Evolutionary conservation across 1,139 yeast species (phyloP), one percentile per base, ranked within the genome.

Genomic region (Magnusiomyces sp.): DNA sequence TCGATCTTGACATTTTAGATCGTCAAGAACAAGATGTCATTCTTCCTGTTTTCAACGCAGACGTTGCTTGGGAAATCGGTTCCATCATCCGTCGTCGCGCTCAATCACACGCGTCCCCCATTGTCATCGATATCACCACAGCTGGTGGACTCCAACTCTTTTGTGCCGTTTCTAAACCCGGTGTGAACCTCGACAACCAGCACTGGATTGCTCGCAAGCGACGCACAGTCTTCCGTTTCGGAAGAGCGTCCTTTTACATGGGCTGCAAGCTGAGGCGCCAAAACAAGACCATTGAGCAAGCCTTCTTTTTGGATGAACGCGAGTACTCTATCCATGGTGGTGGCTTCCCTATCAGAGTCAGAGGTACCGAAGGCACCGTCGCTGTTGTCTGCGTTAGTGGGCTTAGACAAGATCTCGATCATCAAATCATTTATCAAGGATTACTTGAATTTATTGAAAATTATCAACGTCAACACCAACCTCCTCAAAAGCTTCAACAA

Each of bases 301-400:
- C 72, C n/a, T 69, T 71, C 53, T 73, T 68, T 55, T 59, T 68
- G 20, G 67, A 72, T 23, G 68, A 74, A 17, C 55, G 58, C 29
- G 80, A 78, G n/a, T 80, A 71, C 58, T 80, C 83, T 10, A 64
- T 72, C 46, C 84, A 79, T 57, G 87, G 85, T 10, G 86, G 86
- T 43, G 77, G 79, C 49, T 73, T 80, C 49, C 84, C 85, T 1
- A 65, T 80, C 46, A 70, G 73, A 47, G 67, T 77, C 16, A 62
- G 64, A 11, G 69, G 70, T 29, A 61, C 68, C 39, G 80, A 73
- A 55, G 71, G 73, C 19, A 67, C 78, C 29, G 68, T 77, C 38
- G 87, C 76, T 1, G 74, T 79, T 2, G 67, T 79, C 45, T 77
- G 82, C n/a, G 72, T 80, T 38, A 76, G 82, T 61, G 86, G 86